phyloP scores from a whole-genome alignment of 768 basidiomycete species.

The Goffeauzyma gilvescens region DNA sequence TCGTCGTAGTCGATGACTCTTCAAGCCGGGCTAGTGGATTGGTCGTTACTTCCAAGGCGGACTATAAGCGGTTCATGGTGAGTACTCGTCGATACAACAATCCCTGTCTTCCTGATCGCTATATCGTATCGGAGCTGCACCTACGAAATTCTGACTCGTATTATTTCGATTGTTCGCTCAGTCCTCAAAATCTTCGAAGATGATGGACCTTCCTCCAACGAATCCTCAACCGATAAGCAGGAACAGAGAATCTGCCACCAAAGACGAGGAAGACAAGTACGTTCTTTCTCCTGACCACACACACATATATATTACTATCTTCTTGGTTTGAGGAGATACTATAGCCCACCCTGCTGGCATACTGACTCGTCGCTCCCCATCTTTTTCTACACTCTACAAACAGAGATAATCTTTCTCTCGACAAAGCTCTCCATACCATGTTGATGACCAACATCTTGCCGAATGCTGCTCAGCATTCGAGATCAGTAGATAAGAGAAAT shows the following conservation, averaged over 20 bases:
- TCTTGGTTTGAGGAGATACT: not conserved
- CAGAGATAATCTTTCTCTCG: constrained; percentile 28
- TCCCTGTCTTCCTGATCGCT: too few species aligned
- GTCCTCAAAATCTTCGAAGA: constrained; percentile 27
- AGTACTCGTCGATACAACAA: too few species aligned
- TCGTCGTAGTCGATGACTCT: constrained; percentile 22
- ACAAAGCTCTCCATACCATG: constrained; percentile 30
- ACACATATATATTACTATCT: not conserved
- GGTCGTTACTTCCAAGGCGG: constrained; percentile 17
- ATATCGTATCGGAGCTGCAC: not conserved
- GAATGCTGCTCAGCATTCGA: constrained; percentile 9
- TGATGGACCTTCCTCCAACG: constrained; percentile 20
- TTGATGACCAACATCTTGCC: constrained; percentile 27
- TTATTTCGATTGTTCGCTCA: not conserved
- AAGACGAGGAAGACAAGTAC: constrained; percentile 22
- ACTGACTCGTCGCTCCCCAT: not conserved
- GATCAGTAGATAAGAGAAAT: constrained; percentile 27
- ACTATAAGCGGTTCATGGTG: constrained; percentile 31
- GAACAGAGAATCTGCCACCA: constrained; percentile 11
- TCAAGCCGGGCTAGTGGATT: not conserved
- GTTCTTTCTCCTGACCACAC: not conserved
- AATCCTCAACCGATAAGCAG: constrained; percentile 7
- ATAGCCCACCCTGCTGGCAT: not conserved
- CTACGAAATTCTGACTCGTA: not conserved
- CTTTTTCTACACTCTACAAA: not conserved